A percentile compares a stretch with the other conserved stretches of the same genome.
Evolutionary conservation across 1,139 yeast genomes (phyloP).

Genomic region (Kodamaea ohmeri): DNA sequence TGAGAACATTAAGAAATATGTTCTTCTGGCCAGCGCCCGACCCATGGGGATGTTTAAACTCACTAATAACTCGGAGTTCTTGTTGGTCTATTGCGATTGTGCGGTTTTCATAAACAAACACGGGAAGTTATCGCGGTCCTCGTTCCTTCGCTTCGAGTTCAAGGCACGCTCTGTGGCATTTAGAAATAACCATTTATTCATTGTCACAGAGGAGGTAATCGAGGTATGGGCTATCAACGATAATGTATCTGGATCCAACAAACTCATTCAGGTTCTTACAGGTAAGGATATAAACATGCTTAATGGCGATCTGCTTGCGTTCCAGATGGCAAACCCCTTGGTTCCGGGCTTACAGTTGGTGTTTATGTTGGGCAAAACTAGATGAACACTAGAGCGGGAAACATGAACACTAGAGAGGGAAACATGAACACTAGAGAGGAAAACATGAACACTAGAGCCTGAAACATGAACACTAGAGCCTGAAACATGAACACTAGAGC

Average conservation of each 20-base stretch:
- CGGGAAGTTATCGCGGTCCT: slow-evolving; percentile 59
- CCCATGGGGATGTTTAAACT: slow-evolving; percentile 68
- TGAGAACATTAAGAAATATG: slow-evolving; percentile 33
- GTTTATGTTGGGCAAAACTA: slow-evolving; percentile 19
- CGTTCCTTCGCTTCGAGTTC: slow-evolving; percentile 61
- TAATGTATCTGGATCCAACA: slow-evolving; percentile 45
- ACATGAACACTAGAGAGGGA: too few species aligned
- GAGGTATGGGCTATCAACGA: slow-evolving; percentile 68
- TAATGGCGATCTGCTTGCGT: slow-evolving; percentile 42
- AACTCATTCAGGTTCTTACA: slow-evolving; percentile 67
- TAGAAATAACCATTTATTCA: slow-evolving; percentile 55
- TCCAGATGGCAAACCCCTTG: slow-evolving; percentile 70
- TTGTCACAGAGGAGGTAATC: slow-evolving; percentile 65
- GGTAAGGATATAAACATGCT: slow-evolving; percentile 63
- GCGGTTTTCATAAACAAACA: slow-evolving; percentile 67
- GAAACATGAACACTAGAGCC: too few species aligned
- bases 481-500: too few species aligned
- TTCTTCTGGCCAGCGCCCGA: slow-evolving; percentile 36
- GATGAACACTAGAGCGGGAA: background rate
- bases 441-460: too few species aligned
- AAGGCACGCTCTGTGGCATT: slow-evolving; percentile 58
- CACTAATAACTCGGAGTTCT: slow-evolving; percentile 46
- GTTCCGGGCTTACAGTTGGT: slow-evolving; percentile 63
- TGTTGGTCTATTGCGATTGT: slow-evolving; percentile 70
- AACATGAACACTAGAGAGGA: too few species aligned